Percentiles rank a stretch among this genome's conserved stretches.
Conservation (phyloP, 257 asterid species). For the Ilex asprella region DNA sequence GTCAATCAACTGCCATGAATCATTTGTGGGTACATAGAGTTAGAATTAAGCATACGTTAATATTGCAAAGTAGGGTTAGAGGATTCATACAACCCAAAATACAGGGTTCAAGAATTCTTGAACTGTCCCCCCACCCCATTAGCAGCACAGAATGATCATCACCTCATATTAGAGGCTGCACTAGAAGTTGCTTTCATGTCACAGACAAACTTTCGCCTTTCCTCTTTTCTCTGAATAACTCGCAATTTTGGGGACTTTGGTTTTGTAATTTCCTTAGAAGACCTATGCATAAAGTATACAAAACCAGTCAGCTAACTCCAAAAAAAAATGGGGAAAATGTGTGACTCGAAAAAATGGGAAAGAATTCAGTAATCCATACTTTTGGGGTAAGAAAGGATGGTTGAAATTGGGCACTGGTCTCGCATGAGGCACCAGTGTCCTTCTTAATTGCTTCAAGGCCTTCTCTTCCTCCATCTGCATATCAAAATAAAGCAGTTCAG, state of each 20-base stretch:
- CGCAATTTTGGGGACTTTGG: constrained; percentile 75
- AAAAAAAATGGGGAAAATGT: not conserved
- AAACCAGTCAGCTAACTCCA: not conserved
- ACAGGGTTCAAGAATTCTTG: constrained; percentile 49
- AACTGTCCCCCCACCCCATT: constrained; percentile 12
- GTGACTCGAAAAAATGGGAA: not conserved
- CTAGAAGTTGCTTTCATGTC: constrained; percentile 29
- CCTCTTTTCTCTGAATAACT: constrained; percentile 49
- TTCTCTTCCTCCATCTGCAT: constrained; percentile 90
- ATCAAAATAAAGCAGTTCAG: not conserved
- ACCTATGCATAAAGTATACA: constrained; percentile 28
- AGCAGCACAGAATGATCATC: constrained; percentile 7
- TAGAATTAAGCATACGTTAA: no score
- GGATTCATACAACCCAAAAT: not conserved
- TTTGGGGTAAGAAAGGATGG: constrained; percentile 78
- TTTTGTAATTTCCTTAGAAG: constrained; percentile 56
- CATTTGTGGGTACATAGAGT: no score
- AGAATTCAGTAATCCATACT: constrained; percentile 25
- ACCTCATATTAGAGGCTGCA: constrained; percentile 70
- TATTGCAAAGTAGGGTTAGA: no score
- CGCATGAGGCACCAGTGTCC: constrained; percentile 80
- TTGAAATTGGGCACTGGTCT: constrained; percentile 72
- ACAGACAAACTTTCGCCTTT: constrained; percentile 27
- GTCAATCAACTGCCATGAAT: no score
- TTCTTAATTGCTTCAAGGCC: constrained; percentile 76